Evolutionary conservation across 2,329 filamentous ascomycete genomes (phyloP).

Genomic region (Fusarium piperis): DNA sequence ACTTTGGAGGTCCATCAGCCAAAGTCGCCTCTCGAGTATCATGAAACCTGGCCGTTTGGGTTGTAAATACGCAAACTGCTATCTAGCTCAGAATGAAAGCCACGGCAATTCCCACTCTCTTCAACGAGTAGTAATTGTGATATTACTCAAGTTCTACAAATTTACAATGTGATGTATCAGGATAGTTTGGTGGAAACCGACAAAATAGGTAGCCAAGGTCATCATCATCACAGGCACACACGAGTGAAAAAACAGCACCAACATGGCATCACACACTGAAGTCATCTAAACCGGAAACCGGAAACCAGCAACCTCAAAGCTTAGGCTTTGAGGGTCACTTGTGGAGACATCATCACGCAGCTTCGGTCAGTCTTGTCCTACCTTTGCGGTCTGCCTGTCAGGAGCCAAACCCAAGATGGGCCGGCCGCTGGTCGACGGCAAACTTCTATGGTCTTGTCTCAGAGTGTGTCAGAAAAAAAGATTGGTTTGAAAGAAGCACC

Average conservation of each 20-base stretch:
- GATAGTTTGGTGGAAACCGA: neutral
- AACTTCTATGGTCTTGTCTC: slow-evolving; percentile 22
- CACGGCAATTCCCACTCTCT: neutral
- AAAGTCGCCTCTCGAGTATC: slow-evolving; percentile 18
- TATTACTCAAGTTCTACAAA: neutral
- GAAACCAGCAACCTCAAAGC: neutral
- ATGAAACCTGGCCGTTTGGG: slow-evolving; percentile 29
- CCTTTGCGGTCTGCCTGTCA: slow-evolving; percentile 6
- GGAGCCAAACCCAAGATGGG: neutral
- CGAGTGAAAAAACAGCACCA: neutral
- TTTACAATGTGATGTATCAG: neutral
- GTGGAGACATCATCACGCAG: neutral
- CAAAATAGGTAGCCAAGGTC: neutral
- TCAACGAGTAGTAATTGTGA: neutral
- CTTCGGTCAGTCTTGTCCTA: neutral
- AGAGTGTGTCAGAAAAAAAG: slow-evolving; percentile 29
- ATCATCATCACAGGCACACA: neutral
- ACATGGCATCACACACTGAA: neutral
- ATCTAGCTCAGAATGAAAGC: neutral
- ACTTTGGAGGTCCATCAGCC: slow-evolving; percentile 27
- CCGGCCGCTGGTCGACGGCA: slow-evolving; percentile 3
- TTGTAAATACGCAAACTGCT: neutral
- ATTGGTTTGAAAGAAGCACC: slow-evolving; percentile 16
- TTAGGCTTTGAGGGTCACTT: neutral
- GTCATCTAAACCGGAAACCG: neutral